These are phyloP conservation scores for Ilex aquifolium DNA, from an alignment of 257 asterid genomes.

Conservation along the genomic window DNA sequence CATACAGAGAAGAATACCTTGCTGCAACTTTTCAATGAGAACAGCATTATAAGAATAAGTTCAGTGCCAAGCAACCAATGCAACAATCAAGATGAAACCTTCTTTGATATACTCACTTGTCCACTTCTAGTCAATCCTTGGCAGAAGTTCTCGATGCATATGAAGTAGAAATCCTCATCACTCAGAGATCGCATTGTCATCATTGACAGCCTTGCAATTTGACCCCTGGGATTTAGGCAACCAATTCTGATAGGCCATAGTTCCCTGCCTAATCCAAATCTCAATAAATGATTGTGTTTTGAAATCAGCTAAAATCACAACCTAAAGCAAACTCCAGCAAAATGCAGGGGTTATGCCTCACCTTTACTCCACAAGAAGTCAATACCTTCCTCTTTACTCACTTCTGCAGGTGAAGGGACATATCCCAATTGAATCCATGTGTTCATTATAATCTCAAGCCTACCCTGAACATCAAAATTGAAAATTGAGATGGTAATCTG, in stretches of 20 bases:
- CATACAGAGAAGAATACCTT: constrained; percentile 52
- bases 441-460: constrained; percentile 71
- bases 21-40: constrained; percentile 28
- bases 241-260: constrained; percentile 74
- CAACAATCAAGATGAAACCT: background rate
- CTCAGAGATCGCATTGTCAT: constrained; percentile 46
- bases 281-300: constrained; percentile 15
- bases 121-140: constrained; percentile 23
- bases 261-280: constrained; percentile 51
- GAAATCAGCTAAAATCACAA: constrained; percentile 8
- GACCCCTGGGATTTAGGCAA: constrained; percentile 50
- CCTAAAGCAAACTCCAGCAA: constrained; percentile 1
- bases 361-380: constrained; percentile 56
- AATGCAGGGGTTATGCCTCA: constrained; percentile 15
- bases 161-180: constrained; percentile 52
- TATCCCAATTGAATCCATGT: constrained; percentile 51
- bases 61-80: background rate
- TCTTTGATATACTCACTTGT: constrained; percentile 32
- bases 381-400: constrained; percentile 70
- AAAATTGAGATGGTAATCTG: background rate
- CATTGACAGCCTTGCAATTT: constrained; percentile 48
- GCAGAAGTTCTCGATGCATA: constrained; percentile 55
- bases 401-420: constrained; percentile 92
- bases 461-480: constrained; percentile 53
- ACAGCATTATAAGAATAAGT: constrained; percentile 3